phyloP scores from a whole-genome alignment of 768 basidiomycete genomes.

The Leccinellum luteum region DNA sequence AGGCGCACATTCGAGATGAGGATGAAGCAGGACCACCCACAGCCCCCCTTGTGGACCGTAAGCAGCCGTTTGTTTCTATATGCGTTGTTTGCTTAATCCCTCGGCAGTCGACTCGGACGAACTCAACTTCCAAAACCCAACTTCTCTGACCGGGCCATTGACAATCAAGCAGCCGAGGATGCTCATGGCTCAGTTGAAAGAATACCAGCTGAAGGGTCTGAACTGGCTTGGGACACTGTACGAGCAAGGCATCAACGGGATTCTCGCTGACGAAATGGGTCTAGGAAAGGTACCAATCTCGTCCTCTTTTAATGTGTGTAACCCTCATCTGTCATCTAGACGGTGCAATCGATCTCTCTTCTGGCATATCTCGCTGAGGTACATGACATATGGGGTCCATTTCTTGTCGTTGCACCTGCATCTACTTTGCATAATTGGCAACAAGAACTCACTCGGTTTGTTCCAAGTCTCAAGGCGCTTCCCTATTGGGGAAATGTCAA shows the following conservation, averaged over 20 bases:
- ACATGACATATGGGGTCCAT: slow-evolving; percentile 99
- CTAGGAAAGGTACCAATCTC: slow-evolving; percentile 65
- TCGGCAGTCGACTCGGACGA: slow-evolving; percentile 87
- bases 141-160: slow-evolving; percentile 78
- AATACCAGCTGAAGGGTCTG: slow-evolving; percentile 96
- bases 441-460: slow-evolving; percentile 95
- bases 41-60: slow-evolving; percentile 70
- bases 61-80: slow-evolving; percentile 26
- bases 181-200: slow-evolving; percentile 95
- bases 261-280: slow-evolving; percentile 99
- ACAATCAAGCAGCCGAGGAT: slow-evolving; percentile 92
- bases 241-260: slow-evolving; percentile 99
- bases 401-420: slow-evolving; percentile 95
- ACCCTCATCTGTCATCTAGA: slow-evolving; percentile 42
- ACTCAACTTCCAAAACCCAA: slow-evolving; percentile 98
- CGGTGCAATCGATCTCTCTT: slow-evolving; percentile 96
- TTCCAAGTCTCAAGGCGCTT: slow-evolving; percentile 88
- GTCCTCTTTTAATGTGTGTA: slow-evolving; percentile 8
- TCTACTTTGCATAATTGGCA: slow-evolving; percentile 99
- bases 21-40: slow-evolving; percentile 35
- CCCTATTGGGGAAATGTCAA: slow-evolving; percentile 99
- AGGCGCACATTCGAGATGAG: slow-evolving; percentile 41
- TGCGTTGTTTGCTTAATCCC: slow-evolving; percentile 1
- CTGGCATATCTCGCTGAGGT: slow-evolving; percentile 94
- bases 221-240: slow-evolving; percentile 98